phyloP scores from a whole-genome alignment of 441 rosid genomes.

The Populus trichocarpa region DNA sequence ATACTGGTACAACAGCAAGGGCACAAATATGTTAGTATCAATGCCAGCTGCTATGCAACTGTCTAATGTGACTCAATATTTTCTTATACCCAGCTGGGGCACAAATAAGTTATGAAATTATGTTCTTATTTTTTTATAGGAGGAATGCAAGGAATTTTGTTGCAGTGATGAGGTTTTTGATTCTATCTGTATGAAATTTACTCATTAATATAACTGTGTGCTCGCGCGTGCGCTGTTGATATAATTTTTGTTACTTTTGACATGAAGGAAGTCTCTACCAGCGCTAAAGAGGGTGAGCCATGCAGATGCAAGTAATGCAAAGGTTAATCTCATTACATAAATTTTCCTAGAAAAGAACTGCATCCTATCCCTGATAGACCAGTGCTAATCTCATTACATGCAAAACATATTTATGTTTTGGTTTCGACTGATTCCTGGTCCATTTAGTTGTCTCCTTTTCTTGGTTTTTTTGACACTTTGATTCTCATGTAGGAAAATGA shows the following conservation, averaged over 20 bases:
- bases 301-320: constrained; percentile 25
- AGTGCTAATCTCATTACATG: constrained; percentile 11
- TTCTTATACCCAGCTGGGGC: not conserved
- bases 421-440: not conserved
- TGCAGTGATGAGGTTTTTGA: constrained; percentile 38
- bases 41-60: not conserved
- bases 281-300: constrained; percentile 41
- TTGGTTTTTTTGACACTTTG: not conserved
- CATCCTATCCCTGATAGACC: constrained; percentile 17
- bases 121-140: constrained; percentile 25
- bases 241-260: constrained; percentile 18
- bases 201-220: constrained; percentile 6
- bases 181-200: not conserved
- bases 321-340: constrained; percentile 20
- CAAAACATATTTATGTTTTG: not conserved
- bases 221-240: constrained; percentile 25
- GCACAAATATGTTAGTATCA: not conserved
- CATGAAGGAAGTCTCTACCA: constrained; percentile 67
- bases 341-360: not conserved
- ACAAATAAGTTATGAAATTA: not conserved
- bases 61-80: constrained; percentile 2
- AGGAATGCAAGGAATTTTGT: constrained; percentile 28
- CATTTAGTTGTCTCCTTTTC: not conserved
- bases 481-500: constrained; percentile 37
- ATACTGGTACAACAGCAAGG: not conserved